A percentile compares a stretch with the other conserved stretches of the same genome.
Conservation (phyloP, 306 rosid genomes). For the Quercus agrifolia region DNA sequence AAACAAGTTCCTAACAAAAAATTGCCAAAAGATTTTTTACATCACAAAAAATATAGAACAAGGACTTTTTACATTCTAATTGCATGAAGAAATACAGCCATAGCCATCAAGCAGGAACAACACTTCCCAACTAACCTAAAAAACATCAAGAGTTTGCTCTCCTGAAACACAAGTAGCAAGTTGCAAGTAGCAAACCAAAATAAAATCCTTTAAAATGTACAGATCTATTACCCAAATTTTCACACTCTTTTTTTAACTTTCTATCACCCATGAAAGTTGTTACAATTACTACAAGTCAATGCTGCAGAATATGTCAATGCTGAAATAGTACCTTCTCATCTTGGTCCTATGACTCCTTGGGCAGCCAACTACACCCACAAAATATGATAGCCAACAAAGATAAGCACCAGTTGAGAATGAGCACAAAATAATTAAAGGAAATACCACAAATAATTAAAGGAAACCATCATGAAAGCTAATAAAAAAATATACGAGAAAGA, state of each 20-base stretch:
- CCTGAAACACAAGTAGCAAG: slow-evolving; percentile 41
- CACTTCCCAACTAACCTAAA: slow-evolving; percentile 57
- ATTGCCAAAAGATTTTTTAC: too few relatives aligned
- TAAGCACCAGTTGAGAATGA: neutral
- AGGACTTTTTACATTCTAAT: neutral
- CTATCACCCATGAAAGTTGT: slow-evolving; percentile 22
- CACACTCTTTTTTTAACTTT: slow-evolving; percentile 31
- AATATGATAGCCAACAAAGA: neutral
- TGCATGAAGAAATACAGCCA: neutral
- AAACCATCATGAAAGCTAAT: too few relatives aligned
- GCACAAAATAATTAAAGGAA: neutral
- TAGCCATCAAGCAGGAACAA: slow-evolving; percentile 3
- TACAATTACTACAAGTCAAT: neutral
- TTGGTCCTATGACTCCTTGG: slow-evolving; percentile 63
- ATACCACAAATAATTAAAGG: too few relatives aligned
- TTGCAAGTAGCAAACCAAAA: neutral
- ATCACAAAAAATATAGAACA: slow-evolving; percentile 5
- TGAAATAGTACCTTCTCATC: slow-evolving; percentile 69
- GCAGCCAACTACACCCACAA: slow-evolving; percentile 64
- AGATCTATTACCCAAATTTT: slow-evolving; percentile 96
- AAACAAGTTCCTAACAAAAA: too few relatives aligned
- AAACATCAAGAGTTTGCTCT: slow-evolving; percentile 80
- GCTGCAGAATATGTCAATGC: neutral
- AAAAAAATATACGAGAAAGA: too few relatives aligned
- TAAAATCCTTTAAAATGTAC: slow-evolving; percentile 18